A percentile compares a stretch with the other conserved stretches of the same genome.
Conservation (phyloP, 768 basidiomycete genomes). For the Podaxis mareebaensis region DNA sequence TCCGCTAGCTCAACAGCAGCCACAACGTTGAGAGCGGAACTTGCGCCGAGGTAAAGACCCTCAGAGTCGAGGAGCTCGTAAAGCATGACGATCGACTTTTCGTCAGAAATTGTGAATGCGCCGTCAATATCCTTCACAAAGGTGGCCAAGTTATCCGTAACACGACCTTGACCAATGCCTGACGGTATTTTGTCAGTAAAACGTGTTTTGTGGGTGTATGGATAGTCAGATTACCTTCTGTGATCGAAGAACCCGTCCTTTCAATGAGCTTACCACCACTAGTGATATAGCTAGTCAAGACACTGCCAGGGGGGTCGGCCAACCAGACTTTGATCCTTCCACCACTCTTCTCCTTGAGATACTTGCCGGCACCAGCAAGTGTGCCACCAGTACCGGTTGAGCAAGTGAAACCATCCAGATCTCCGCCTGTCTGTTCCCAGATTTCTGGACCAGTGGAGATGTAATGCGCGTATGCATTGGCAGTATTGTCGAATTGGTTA, state of each 20-base stretch:
- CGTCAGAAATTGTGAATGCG: constrained; percentile 84
- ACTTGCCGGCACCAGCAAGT: constrained; percentile 84
- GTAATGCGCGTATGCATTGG: constrained; percentile 90
- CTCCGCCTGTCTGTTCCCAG: constrained; percentile 83
- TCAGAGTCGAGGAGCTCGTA: constrained; percentile 91
- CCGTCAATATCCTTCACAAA: constrained; percentile 80
- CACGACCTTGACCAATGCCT: constrained; percentile 97
- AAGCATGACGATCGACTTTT: constrained; percentile 89
- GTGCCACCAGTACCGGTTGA: constrained; percentile 97
- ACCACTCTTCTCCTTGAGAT: constrained; percentile 76
- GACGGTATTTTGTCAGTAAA: constrained; percentile 5
- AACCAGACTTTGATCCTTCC: constrained; percentile 89
- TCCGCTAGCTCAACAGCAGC: constrained; percentile 88
- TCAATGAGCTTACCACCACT: constrained; percentile 80
- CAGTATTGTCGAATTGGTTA: constrained; percentile 96
- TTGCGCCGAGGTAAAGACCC: constrained; percentile 93
- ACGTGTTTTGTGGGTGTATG: constrained; percentile 1
- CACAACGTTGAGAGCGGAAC: constrained; percentile 92
- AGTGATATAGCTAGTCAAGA: constrained; percentile 78
- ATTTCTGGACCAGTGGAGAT: constrained; percentile 94
- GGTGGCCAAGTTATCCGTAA: constrained; percentile 87
- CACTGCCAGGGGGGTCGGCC: constrained; percentile 96
- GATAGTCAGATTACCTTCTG: constrained; percentile 64
- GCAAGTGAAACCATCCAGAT: constrained; percentile 89
- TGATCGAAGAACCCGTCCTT: constrained; percentile 83